These are phyloP conservation scores for Porogramme epimiltina DNA, from an alignment of 1,284 basidiomycete genomes.

Conservation along the genomic window DNA sequence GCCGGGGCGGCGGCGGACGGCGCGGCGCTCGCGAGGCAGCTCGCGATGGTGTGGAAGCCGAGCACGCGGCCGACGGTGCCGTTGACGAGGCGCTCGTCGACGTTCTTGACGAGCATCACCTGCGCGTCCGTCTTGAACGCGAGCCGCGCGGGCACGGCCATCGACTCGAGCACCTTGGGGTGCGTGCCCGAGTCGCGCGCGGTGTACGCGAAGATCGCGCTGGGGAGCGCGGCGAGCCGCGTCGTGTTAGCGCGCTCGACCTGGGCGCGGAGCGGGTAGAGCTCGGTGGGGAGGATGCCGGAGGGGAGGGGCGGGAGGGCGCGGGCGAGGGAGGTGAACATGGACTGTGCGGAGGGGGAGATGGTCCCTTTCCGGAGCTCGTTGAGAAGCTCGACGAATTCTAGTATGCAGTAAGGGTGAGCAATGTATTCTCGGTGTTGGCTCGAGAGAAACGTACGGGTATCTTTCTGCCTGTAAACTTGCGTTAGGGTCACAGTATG, in stretches of 20 bases:
- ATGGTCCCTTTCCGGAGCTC: slow-evolving; percentile 81
- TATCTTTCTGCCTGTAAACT: slow-evolving; percentile 81
- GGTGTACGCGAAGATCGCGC: slow-evolving; percentile 32
- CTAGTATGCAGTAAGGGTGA: slow-evolving; percentile 39
- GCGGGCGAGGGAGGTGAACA: slow-evolving; percentile 50
- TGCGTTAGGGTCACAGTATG: slow-evolving; percentile 86
- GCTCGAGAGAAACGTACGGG: slow-evolving; percentile 19
- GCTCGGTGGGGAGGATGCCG: slow-evolving; percentile 57
- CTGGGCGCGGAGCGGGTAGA: slow-evolving; percentile 67
- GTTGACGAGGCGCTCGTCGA: slow-evolving; percentile 42
- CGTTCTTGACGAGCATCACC: slow-evolving; percentile 76
- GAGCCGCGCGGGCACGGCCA: slow-evolving; percentile 38
- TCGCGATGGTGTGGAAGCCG: slow-evolving; percentile 30
- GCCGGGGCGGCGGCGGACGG: background rate
- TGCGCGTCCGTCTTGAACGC: slow-evolving; percentile 54
- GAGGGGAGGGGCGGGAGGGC: slow-evolving; percentile 37
- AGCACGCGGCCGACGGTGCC: slow-evolving; percentile 39
- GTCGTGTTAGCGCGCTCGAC: slow-evolving; percentile 54
- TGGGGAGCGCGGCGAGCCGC: slow-evolving; percentile 29
- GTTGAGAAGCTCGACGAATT: slow-evolving; percentile 89
- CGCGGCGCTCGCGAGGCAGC: slow-evolving; percentile 24
- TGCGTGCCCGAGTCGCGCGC: slow-evolving; percentile 47
- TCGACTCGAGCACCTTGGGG: slow-evolving; percentile 38
- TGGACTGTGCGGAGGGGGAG: slow-evolving; percentile 42
- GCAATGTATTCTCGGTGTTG: background rate